Conservation (phyloP, 2,329 filamentous ascomycete species). For the Trichoderma sp. region DNA sequence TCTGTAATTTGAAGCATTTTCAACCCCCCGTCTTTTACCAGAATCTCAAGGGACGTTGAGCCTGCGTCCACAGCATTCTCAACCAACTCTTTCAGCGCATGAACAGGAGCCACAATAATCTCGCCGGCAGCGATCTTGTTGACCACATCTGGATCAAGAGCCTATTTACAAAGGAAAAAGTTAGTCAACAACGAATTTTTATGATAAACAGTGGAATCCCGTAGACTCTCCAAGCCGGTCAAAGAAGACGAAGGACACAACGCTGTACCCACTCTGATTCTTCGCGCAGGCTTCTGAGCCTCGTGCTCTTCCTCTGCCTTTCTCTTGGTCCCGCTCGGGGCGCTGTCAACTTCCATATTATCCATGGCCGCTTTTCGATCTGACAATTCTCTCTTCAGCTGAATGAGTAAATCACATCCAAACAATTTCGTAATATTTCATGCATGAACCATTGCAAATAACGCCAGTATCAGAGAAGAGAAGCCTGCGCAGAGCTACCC, state of each 20-base stretch:
- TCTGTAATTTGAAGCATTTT: slow-evolving; percentile 97
- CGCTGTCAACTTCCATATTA: slow-evolving; percentile 47
- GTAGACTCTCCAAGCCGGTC: not conserved
- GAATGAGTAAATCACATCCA: not conserved
- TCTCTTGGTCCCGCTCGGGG: slow-evolving; percentile 47
- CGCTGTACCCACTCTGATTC: slow-evolving; percentile 54
- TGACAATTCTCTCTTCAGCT: not conserved
- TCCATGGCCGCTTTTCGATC: slow-evolving; percentile 30
- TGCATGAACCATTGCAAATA: not conserved
- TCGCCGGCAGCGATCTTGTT: slow-evolving; percentile 99
- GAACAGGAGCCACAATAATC: slow-evolving; percentile 95
- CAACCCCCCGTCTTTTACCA: slow-evolving; percentile 92
- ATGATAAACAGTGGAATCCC: not conserved
- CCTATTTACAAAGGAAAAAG: slow-evolving; percentile 48
- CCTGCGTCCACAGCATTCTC: slow-evolving; percentile 99
- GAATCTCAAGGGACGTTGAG: slow-evolving; percentile 83
- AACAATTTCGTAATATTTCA: not conserved
- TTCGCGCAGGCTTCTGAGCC: slow-evolving; percentile 46
- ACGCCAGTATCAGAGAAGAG: not conserved
- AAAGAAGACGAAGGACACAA: not conserved
- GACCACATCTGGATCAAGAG: slow-evolving; percentile 87
- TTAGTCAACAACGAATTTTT: not conserved
- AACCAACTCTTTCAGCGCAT: slow-evolving; percentile 93
- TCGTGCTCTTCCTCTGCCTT: slow-evolving; percentile 47
- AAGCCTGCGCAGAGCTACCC: not conserved